Conservation (phyloP, 202 grass and related monocot genomes). For the Hordeum pubiflorum region DNA sequence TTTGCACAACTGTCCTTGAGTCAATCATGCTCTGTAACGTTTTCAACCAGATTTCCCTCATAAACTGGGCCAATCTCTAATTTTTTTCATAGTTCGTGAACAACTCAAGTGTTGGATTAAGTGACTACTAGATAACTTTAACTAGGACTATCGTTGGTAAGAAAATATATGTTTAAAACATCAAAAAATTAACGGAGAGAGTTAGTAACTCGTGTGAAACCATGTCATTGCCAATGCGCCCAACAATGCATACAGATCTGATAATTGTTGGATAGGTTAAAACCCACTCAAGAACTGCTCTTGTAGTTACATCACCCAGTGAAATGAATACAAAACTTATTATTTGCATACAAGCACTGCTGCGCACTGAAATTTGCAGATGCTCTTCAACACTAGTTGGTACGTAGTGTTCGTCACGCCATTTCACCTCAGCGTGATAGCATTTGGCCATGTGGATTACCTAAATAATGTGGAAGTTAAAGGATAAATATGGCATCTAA, state of each 20-base stretch:
- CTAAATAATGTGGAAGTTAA: not conserved
- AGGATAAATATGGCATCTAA: not conserved
- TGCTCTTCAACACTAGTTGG: conserved; percentile 5
- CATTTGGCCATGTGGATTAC: not conserved
- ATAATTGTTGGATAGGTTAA: conserved; percentile 2
- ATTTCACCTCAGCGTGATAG: not conserved
- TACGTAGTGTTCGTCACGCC: not conserved
- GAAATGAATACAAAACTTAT: not conserved
- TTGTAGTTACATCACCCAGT: not conserved
- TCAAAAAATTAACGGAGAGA: not conserved
- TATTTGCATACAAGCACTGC: not conserved
- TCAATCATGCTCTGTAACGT: no score
- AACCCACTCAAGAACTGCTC: not conserved
- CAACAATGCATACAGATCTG: not conserved
- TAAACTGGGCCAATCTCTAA: no score
- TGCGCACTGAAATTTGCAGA: not conserved
- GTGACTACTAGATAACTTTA: no score
- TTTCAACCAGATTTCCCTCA: no score
- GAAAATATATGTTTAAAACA: not conserved
- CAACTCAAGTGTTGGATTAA: no score
- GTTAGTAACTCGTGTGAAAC: not conserved
- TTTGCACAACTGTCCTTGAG: no score
- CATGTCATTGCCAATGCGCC: not conserved
- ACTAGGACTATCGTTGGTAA: no score
- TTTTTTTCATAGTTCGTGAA: no score